phyloP scores from a whole-genome alignment of 495 filamentous ascomycete genomes.

The Astrothelium subdiscretum region DNA sequence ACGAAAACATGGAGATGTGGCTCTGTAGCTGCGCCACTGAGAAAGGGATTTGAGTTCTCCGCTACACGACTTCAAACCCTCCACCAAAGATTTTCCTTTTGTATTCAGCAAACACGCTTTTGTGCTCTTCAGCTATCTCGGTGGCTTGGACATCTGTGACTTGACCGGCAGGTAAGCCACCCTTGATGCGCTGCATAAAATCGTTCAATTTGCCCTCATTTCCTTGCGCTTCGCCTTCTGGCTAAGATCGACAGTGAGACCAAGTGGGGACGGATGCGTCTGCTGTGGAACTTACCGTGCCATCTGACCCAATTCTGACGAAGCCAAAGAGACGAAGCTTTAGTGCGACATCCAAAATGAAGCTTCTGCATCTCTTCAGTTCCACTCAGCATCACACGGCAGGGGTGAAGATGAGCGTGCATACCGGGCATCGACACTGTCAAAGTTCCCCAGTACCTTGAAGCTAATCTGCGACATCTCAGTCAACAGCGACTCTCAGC shows the following conservation, averaged over 20 bases:
- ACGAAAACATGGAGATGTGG: too few relatives aligned
- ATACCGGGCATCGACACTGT: not conserved
- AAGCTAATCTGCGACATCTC: not conserved
- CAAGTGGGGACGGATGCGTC: not conserved
- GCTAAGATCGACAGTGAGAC: not conserved
- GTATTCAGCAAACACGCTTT: not conserved
- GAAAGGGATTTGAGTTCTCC: not conserved
- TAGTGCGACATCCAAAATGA: not conserved
- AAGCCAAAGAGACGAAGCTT: not conserved
- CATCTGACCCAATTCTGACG: not conserved
- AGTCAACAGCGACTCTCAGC: not conserved
- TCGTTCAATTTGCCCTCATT: not conserved
- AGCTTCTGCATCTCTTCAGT: not conserved
- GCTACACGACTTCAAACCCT: not conserved
- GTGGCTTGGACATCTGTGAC: not conserved
- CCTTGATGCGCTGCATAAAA: not conserved
- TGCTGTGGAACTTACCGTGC: not conserved
- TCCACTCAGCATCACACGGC: too few relatives aligned
- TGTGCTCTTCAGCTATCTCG: not conserved
- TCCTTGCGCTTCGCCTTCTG: conserved; percentile 1
- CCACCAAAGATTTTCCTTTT: not conserved
- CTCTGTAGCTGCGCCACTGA: not conserved
- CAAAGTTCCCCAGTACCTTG: not conserved
- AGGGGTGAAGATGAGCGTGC: not conserved
- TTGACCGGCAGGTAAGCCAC: not conserved